Conservation (phyloP, 225 moss, liverwort and hornwort genomes). For the Asterella californica region DNA sequence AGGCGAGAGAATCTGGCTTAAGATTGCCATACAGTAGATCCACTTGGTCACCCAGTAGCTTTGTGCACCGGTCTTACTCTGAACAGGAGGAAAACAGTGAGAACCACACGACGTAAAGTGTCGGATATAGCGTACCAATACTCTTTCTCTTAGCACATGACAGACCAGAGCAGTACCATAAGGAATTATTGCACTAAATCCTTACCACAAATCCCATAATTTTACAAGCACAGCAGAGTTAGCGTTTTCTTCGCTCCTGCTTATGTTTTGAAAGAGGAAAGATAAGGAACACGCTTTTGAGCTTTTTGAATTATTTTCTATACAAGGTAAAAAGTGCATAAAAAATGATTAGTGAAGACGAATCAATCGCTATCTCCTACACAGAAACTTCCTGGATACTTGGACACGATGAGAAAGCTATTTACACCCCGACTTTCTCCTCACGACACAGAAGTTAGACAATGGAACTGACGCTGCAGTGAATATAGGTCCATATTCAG, state of each 20-base stretch:
- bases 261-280: too few relatives aligned
- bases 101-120: neutral
- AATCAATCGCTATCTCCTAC: neutral
- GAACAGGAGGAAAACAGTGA: conserved; percentile 9
- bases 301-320: too few relatives aligned
- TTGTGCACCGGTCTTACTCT: conserved; percentile 55
- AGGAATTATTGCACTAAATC: too few relatives aligned
- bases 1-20: conserved; percentile 77
- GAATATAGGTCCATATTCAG: neutral
- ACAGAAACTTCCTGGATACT: neutral
- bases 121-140: neutral
- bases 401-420: neutral
- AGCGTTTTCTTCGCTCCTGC: too few relatives aligned
- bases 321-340: too few relatives aligned
- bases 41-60: conserved; percentile 86
- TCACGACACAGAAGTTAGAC: too few relatives aligned
- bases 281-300: too few relatives aligned
- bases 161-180: neutral
- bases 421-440: neutral
- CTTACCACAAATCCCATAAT: too few relatives aligned
- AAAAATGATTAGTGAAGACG: too few relatives aligned
- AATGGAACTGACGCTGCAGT: neutral
- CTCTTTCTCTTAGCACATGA: neutral
- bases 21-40: conserved; percentile 82
- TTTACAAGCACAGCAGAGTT: too few relatives aligned